Evolutionary conservation across 306 rosid genomes (phyloP), one percentile per base, ranked within the genome.

Genomic region (Pueraria montana): DNA sequence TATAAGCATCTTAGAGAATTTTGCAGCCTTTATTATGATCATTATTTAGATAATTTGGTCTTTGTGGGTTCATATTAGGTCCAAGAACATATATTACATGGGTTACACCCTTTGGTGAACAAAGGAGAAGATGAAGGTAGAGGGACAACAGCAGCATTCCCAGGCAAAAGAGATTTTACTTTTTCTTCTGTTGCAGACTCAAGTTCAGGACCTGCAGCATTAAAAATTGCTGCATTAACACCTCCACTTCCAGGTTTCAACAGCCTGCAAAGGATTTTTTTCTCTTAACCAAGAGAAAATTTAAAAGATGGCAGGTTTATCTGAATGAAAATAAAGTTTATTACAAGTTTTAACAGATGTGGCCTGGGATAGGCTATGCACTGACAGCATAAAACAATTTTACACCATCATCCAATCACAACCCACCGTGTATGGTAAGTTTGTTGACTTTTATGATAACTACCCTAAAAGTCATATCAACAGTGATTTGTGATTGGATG

Each of bases 51-150:
- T 73, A 93, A 85, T 92, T 89, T 81, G 99, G 93, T 68, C 98
- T 87, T 46, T 90, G 88, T 38, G 96, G 93, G 83, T 93, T 96
- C 99, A 96, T 93, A 78, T 96, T 96, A 36, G 99, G 99, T 63
- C 99, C 97, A 89, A 96, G 91, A 85, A 91, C 98, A 87, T 96
- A 98, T 86, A 96, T 92, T 76, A 96, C 93, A 84, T 93, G 97
- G 53, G 97, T 93, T 53, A 96, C 93, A 45, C 96, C 92, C 88
- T 96, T 94, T 85, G 67, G 72, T 50, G 80, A 89, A 90, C 91
- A 96, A 87, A 55, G 93, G 97, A 87, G 97, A 96, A 86, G 85
- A 85, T 67, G 97, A 69, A 75, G 98, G 92, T 68, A 96, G 79
- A 65, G 94, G 92, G 73, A 91, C 94, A 42, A 82, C 89, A 62